phyloP scores from a whole-genome alignment of 371 early-diverging fungal species.

The Mucor velutinosus region DNA sequence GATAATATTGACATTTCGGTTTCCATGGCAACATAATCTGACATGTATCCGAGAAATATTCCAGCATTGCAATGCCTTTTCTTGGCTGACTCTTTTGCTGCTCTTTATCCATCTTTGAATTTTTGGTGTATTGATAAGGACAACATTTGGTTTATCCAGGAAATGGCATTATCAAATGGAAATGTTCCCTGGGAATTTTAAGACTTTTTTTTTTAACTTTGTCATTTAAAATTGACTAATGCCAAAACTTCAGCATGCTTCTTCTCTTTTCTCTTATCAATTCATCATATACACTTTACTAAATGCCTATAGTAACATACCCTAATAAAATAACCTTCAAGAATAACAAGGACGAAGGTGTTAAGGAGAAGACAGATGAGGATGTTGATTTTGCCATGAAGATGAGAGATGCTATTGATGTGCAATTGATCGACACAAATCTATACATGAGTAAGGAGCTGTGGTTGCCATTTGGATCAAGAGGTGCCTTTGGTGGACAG shows the following conservation, averaged over 20 bases:
- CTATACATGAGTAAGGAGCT: conserved; percentile 73
- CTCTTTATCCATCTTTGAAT: neutral
- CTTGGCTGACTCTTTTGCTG: neutral
- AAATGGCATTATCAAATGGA: neutral
- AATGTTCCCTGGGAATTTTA: conserved; percentile 7
- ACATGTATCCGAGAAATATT: neutral
- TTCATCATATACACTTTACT: neutral
- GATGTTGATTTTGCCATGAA: conserved; percentile 9
- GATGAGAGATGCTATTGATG: conserved; percentile 23
- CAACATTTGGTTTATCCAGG: neutral
- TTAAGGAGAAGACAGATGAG: neutral
- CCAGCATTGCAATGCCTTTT: neutral
- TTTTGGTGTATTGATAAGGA: neutral
- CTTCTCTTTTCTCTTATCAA: neutral
- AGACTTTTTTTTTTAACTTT: conserved; percentile 3
- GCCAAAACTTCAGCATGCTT: neutral
- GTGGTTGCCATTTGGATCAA: conserved; percentile 78
- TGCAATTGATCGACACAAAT: conserved; percentile 60
- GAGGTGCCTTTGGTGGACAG: conserved; percentile 86
- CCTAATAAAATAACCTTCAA: conserved; percentile 8
- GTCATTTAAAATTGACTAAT: neutral
- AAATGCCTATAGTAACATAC: conserved; percentile 2
- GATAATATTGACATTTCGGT: neutral
- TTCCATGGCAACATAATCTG: neutral
- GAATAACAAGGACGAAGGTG: neutral